Percentiles rank a stretch among this genome's conserved stretches.
phyloP scores from a whole-genome alignment of 2,329 filamentous ascomycete species.

The Epichloe aotearoae region DNA sequence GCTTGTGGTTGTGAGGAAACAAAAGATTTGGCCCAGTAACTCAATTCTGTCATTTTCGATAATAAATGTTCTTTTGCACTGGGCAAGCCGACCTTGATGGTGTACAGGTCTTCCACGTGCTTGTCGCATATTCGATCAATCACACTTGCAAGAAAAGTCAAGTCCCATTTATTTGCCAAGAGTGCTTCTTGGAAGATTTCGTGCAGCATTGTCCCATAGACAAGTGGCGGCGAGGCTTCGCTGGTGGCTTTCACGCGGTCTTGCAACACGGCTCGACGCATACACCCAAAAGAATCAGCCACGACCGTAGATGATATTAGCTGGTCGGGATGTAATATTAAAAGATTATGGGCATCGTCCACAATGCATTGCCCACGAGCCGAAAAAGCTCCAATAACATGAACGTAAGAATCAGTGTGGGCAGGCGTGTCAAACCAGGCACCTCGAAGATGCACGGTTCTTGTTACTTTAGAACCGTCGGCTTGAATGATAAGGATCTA shows the following conservation, averaged over 20 bases:
- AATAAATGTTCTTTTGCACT: slow-evolving; percentile 68
- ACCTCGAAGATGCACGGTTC: slow-evolving; percentile 63
- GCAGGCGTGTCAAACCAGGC: slow-evolving; percentile 79
- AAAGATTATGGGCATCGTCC: slow-evolving; percentile 68
- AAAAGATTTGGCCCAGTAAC: slow-evolving; percentile 73
- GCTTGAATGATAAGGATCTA: slow-evolving; percentile 73
- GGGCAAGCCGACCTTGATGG: slow-evolving; percentile 61
- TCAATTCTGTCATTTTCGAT: slow-evolving; percentile 71
- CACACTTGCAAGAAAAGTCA: slow-evolving; percentile 48
- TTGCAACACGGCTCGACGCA: slow-evolving; percentile 81
- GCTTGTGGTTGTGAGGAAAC: slow-evolving; percentile 56
- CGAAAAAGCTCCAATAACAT: slow-evolving; percentile 72
- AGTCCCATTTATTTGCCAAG: slow-evolving; percentile 69
- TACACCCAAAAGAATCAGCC: slow-evolving; percentile 89
- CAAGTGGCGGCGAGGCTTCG: slow-evolving; percentile 63
- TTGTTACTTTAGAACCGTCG: slow-evolving; percentile 53
- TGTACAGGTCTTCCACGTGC: slow-evolving; percentile 81
- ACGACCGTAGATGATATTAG: slow-evolving; percentile 90
- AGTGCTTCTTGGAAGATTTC: slow-evolving; percentile 91
- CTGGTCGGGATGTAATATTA: slow-evolving; percentile 91
- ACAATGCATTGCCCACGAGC: slow-evolving; percentile 60
- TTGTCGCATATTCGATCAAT: slow-evolving; percentile 58
- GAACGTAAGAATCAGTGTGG: slow-evolving; percentile 62
- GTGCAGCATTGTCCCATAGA: slow-evolving; percentile 89
- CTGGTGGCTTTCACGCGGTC: slow-evolving; percentile 88